phyloP scores from a whole-genome alignment of 1,139 yeast species.

The Yamadazyma conglobata region DNA sequence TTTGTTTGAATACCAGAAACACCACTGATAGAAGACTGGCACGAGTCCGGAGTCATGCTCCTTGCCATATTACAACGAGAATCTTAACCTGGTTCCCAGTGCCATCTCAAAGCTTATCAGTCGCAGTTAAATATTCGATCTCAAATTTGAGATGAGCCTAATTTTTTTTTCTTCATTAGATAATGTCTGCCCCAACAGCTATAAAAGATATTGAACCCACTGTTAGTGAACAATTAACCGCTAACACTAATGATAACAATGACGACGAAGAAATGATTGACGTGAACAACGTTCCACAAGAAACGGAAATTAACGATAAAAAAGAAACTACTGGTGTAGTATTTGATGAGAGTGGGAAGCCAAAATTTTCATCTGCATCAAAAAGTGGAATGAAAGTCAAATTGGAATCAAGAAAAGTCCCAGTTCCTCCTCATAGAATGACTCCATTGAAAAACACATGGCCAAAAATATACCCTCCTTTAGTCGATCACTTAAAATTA shows the following conservation, averaged over 20 bases:
- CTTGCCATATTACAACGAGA: too few species aligned
- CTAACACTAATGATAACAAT: constrained; percentile 12
- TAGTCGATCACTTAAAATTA: constrained; percentile 88
- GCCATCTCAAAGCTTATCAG: too few species aligned
- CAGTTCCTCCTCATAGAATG: constrained; percentile 97
- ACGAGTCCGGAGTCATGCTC: too few species aligned
- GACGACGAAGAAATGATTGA: constrained; percentile 71
- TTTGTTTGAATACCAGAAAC: too few species aligned
- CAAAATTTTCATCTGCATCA: constrained; percentile 77
- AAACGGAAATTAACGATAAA: constrained; percentile 16
- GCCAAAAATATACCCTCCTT: constrained; percentile 93
- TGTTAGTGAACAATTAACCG: constrained; percentile 8
- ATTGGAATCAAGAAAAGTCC: constrained; percentile 79
- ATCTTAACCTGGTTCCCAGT: too few species aligned
- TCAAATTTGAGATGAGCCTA: constrained; percentile 16
- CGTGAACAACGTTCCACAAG: constrained; percentile 40
- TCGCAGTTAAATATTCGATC: neutral
- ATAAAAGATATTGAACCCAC: constrained; percentile 19
- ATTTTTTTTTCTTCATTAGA: constrained; percentile 9
- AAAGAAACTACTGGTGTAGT: constrained; percentile 52
- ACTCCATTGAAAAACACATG: constrained; percentile 85
- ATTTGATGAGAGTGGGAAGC: constrained; percentile 86
- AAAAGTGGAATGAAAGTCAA: constrained; percentile 67
- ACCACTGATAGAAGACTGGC: too few species aligned
- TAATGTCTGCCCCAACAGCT: constrained; percentile 79